Base-by-base conservation (phyloP, 2,329 filamentous ascomycete species). In the Xylaria digitata region DNA sequence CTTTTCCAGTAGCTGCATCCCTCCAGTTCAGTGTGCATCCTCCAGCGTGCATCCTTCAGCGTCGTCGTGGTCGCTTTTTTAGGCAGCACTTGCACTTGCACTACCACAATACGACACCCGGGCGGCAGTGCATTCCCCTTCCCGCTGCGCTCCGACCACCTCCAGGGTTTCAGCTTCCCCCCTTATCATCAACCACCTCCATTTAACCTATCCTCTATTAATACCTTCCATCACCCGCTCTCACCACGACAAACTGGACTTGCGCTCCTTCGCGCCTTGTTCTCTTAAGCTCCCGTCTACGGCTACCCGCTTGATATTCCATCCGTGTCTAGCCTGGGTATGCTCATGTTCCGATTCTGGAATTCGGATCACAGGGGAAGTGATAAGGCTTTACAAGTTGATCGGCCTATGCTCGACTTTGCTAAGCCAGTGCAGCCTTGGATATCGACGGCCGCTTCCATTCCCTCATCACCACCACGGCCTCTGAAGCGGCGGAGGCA, bases 341-440 rank as follows among this genome's bases (percentile, higher is more conserved):
- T 82, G 80, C 82, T 82, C 80, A 89, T 89, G 87, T 89, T 89
- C 80, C 83, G 85, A 73, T 86, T 89, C 76, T 89, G 86, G 85
- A 81, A 82, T 75, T 83, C 84, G 74, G 87, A 88, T 74, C 80
- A 84, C 71, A 83, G 83, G 83, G 85, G 83, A 83, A 85, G 82
- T 80, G 85, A 88, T 64, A 83, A 82, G 78, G 78, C 81, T 70
- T 76, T 82, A 74, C 79, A 82, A 72, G 76, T 78, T 71, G 79
- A 80, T 68, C 76, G 80, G 71, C 80, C 81, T 70, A 83, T 81
- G 74, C 74, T 77, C 65, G 72, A 77, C 68, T 77, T 76, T 69
- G 71, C 72, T 61, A 77, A 76, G 71, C 74, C 78, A 72, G 68
- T 75, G 48, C 74, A 79, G 73, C 66, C 75, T 71, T 75, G 77